These are phyloP conservation scores for Lasiosphaeris hirsuta DNA, from an alignment of 495 filamentous ascomycete genomes.

Conservation along the genomic window DNA sequence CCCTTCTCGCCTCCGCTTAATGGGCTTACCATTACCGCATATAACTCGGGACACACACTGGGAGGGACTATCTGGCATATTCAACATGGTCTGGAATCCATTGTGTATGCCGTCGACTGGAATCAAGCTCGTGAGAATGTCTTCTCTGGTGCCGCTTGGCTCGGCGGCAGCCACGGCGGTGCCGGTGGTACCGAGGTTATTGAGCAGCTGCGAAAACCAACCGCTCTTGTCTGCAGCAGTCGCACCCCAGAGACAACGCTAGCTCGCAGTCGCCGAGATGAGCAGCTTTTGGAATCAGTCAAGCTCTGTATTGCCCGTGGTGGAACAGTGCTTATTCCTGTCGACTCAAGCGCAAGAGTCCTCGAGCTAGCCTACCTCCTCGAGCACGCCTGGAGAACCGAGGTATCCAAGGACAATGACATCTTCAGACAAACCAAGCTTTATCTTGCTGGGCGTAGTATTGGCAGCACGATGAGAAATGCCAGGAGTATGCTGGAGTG, in stretches of 20 bases:
- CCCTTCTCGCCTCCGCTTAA: slow-evolving; percentile 84
- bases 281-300: slow-evolving; percentile 77
- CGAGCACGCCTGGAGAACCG: slow-evolving; percentile 81
- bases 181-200: slow-evolving; percentile 78
- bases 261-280: slow-evolving; percentile 74
- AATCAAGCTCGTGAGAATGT: slow-evolving; percentile 94
- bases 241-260: slow-evolving; percentile 70
- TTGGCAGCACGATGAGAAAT: slow-evolving; percentile 77
- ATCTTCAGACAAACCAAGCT: slow-evolving; percentile 66
- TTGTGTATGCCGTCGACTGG: slow-evolving; percentile 98
- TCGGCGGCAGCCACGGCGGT: slow-evolving; percentile 70
- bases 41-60: slow-evolving; percentile 92
- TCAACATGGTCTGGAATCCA: slow-evolving; percentile 92
- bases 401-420: slow-evolving; percentile 54
- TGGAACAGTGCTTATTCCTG: slow-evolving; percentile 92
- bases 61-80: slow-evolving; percentile 99
- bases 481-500: slow-evolving; percentile 96
- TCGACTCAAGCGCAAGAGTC: slow-evolving; percentile 89
- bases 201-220: slow-evolving; percentile 88
- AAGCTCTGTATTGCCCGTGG: slow-evolving; percentile 71
- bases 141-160: slow-evolving; percentile 86
- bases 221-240: slow-evolving; percentile 85
- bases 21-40: slow-evolving; percentile 93
- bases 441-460: slow-evolving; percentile 78
- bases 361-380: slow-evolving; percentile 90